A percentile compares a stretch with the other conserved stretches of the same genome.
Conservation (phyloP, 257 asterid species). For the Solanum dulcamara region DNA sequence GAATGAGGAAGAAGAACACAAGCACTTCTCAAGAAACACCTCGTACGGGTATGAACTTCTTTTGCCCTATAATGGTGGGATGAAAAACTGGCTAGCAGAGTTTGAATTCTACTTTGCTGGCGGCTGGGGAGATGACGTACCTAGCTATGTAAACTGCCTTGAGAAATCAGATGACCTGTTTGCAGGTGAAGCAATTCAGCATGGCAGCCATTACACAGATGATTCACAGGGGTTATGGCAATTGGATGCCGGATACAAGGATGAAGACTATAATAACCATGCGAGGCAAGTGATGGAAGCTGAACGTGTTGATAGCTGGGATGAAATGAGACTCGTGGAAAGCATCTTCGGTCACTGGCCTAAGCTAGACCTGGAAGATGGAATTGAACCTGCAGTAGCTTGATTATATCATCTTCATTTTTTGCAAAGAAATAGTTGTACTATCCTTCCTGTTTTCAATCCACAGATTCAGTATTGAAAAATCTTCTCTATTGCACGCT, state of each 20-base stretch:
- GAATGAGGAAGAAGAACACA: slow-evolving; percentile 5
- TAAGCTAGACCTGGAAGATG: background rate
- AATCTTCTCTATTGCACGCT: background rate
- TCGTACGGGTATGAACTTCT: background rate
- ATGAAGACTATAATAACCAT: background rate
- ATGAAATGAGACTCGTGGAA: slow-evolving; percentile 9
- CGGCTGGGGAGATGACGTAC: slow-evolving; percentile 2
- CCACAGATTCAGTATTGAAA: background rate
- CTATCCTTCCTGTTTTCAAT: background rate
- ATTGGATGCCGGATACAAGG: background rate
- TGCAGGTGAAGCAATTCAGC: background rate
- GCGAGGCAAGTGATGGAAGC: background rate
- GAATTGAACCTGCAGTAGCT: background rate
- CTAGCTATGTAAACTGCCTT: background rate
- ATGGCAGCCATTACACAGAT: background rate
- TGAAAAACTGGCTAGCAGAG: slow-evolving; percentile 13
- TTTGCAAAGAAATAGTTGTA: background rate
- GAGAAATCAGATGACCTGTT: background rate
- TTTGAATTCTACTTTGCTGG: slow-evolving; percentile 4
- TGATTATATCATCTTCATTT: background rate
- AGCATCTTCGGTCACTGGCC: slow-evolving; percentile 16
- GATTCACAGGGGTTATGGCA: background rate
- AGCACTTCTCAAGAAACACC: background rate
- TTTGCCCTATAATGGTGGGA: background rate
- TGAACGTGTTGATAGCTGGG: background rate